Conservation (phyloP, 2,329 filamentous ascomycete species). For the Mycogone perniciosa region DNA sequence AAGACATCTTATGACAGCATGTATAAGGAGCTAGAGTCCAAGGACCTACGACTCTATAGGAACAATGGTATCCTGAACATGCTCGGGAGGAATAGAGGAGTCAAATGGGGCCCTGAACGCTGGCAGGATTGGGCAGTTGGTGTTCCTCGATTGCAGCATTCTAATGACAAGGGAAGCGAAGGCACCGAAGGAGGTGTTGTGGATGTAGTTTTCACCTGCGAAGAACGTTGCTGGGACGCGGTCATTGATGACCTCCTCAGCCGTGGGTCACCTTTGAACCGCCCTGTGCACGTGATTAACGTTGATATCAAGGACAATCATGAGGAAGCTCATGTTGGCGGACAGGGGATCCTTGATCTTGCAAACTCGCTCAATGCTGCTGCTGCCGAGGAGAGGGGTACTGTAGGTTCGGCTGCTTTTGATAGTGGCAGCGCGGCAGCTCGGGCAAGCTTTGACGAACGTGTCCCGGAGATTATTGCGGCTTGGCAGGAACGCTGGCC, state of each 20-base stretch:
- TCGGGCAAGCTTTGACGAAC: conserved; percentile 79
- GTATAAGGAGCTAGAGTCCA: conserved; percentile 80
- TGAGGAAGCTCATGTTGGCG: conserved; percentile 87
- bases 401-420: conserved; percentile 58
- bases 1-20: conserved; percentile 92
- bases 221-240: conserved; percentile 97
- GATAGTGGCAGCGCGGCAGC: conserved; percentile 61
- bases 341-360: conserved; percentile 84
- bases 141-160: conserved; percentile 70
- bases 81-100: conserved; percentile 81
- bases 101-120: conserved; percentile 93
- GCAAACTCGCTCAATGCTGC: conserved; percentile 77
- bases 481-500: conserved; percentile 96
- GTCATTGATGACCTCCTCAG: conserved; percentile 89
- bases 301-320: conserved; percentile 98
- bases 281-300: conserved; percentile 95
- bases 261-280: conserved; percentile 78
- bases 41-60: conserved; percentile 81
- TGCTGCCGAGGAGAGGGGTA: conserved; percentile 68
- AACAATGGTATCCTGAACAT: conserved; percentile 93
- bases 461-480: conserved; percentile 84
- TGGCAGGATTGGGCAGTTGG: conserved; percentile 98
- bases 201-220: conserved; percentile 93
- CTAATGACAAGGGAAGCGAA: conserved; percentile 66
- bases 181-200: conserved; percentile 87